A percentile compares a stretch with the other conserved stretches of the same genome.
phyloP scores from a whole-genome alignment of 306 rosid species.

The Trifolium repens region DNA sequence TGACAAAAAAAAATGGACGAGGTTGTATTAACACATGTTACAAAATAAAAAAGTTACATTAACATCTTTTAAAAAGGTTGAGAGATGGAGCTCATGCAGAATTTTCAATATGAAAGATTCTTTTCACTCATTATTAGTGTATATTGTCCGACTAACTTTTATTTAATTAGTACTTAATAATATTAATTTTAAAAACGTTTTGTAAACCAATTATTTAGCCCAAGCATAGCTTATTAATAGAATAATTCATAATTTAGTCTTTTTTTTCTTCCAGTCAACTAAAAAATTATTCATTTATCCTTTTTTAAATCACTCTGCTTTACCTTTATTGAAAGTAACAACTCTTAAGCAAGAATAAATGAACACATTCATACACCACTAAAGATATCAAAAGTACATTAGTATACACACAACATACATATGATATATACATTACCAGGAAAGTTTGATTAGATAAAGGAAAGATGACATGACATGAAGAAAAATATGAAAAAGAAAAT shows the following conservation, averaged over 20 bases:
- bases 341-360: not conserved
- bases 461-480: not conserved
- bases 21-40: not conserved
- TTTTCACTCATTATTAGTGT: not conserved
- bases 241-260: not conserved
- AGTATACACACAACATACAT: not conserved
- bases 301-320: not conserved
- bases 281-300: not conserved
- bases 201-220: not conserved
- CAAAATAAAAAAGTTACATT: not conserved
- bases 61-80: no score
- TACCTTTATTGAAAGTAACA: conserved; percentile 3
- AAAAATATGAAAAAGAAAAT: not conserved
- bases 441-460: not conserved
- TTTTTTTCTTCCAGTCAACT: not conserved
- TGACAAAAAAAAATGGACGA: not conserved
- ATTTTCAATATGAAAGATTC: not conserved
- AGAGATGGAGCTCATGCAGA: not conserved
- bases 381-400: not conserved
- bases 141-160: no score
- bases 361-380: conserved; percentile 14
- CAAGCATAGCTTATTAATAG: not conserved
- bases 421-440: not conserved
- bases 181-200: not conserved
- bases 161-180: not conserved